A percentile compares a stretch with the other conserved stretches of the same genome.
Evolutionary conservation across 768 basidiomycete species (phyloP).

Genomic region (Psilocybe cubensis): DNA sequence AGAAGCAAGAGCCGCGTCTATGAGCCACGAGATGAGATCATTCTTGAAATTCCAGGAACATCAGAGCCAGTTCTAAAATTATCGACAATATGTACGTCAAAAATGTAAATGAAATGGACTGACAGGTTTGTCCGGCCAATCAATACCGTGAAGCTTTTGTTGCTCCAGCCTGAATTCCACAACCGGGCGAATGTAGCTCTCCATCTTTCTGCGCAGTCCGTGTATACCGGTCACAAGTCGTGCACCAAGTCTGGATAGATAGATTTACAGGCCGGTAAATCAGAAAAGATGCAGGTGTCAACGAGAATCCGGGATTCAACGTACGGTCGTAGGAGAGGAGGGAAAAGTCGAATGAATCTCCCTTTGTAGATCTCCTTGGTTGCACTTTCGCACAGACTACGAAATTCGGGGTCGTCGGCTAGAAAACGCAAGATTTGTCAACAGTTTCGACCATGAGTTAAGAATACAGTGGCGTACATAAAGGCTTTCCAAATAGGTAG

Average conservation of each 20-base stretch:
- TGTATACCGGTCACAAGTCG: conserved; percentile 18
- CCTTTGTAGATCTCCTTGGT: conserved; percentile 20
- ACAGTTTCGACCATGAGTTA: background rate
- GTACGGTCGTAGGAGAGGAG: conserved; percentile 27
- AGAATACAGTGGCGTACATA: conserved; percentile 22
- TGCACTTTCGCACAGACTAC: conserved; percentile 14
- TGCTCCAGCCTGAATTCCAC: conserved; percentile 29
- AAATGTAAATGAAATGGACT: background rate
- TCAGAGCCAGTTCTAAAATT: background rate
- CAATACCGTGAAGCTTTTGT: conserved; percentile 20
- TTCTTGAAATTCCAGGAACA: conserved; percentile 29
- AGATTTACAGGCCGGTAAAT: background rate
- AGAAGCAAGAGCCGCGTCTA: conserved; percentile 37
- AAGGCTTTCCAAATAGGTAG: conserved; percentile 28
- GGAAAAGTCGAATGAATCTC: conserved; percentile 24
- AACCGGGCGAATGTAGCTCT: conserved; percentile 28
- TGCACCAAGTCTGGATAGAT: conserved; percentile 16
- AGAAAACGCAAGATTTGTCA: background rate
- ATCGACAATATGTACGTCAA: background rate
- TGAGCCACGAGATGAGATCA: conserved; percentile 52
- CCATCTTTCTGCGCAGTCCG: conserved; percentile 17
- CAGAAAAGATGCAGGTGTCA: background rate
- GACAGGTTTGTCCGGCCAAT: conserved; percentile 36
- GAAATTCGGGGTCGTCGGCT: conserved; percentile 26
- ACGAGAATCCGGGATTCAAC: conserved; percentile 1